These are phyloP conservation scores for Vitellaria paradoxa DNA, from an alignment of 179 eudicot genomes.

Conservation along the genomic window DNA sequence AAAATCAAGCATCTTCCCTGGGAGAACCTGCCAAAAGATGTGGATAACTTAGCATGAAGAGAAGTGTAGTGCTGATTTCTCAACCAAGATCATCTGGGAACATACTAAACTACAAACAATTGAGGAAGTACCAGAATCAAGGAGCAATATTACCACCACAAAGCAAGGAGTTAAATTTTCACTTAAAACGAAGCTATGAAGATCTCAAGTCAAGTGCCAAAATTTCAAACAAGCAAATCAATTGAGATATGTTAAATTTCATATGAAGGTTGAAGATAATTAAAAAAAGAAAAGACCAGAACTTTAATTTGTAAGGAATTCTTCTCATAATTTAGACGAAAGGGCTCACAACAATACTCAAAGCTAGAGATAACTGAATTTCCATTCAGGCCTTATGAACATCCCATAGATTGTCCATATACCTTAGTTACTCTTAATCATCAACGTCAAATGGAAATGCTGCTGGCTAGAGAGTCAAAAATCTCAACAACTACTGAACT, in stretches of 20 bases:
- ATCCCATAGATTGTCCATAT: too few species aligned
- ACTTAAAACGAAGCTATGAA: not conserved
- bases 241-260: not conserved
- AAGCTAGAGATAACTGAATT: too few species aligned
- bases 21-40: slow-evolving; percentile 64
- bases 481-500: too few species aligned
- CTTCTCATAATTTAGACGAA: too few species aligned
- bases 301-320: too few species aligned
- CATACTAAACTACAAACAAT: not conserved
- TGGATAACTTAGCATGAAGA: not conserved
- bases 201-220: not conserved
- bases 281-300: not conserved
- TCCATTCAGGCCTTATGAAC: too few species aligned
- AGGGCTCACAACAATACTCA: too few species aligned
- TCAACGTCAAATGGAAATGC: too few species aligned
- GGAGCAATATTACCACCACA: not conserved
- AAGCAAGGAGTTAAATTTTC: not conserved
- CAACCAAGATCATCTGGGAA: slow-evolving; percentile 6
- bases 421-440: too few species aligned
- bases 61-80: not conserved
- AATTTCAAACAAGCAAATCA: not conserved
- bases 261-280: not conserved
- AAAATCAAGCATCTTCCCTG: slow-evolving; percentile 92
- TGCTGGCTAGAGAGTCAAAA: too few species aligned
- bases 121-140: not conserved